Evolutionary conservation across 2,329 filamentous ascomycete genomes (phyloP), one percentile per base, ranked within the genome.

Genomic region (Chrysoporthe austroafricana): DNA sequence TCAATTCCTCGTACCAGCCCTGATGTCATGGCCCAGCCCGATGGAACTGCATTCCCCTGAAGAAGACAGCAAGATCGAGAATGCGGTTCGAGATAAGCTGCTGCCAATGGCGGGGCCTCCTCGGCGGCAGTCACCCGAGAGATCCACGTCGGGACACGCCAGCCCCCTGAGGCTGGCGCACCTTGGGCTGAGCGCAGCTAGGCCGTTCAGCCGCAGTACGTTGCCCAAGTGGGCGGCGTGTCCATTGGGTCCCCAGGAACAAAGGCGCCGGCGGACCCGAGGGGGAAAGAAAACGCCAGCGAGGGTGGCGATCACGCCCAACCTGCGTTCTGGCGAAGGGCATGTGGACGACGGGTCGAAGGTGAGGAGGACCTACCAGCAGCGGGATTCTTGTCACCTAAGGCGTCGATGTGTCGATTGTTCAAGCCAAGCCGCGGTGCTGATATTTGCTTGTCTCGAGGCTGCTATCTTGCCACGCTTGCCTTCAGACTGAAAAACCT

Each of bases 21-120:
- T 63, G 62, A 63, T 63, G 62, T 63, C 62, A 63, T 63, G 21
- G n/a, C 50, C 48, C 61, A 46, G 21, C 26, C 50, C 34, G 39
- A 56, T 21, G 7, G 39, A 50, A 34, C 44, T 18, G 36, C 16
- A 46, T 16, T 16, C 32, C 60, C 61, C 61, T 63, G 61, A 43
- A 56, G 34, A 42, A 56, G 46, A 54, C 62, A 57, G 39, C n/a
- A 58, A 39, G 42, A 26, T 42, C 36, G 32, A 57, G 42, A 63
- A 57, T 34, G 46, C 59, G 21, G 43, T 34, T 14, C 62, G 43
- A 43, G 62, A 63, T 63, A 57, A 63, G 62, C 52, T n/a, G 39
- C 62, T 63, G 62, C 50, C 62, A 63, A 63, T 63, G 46, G 54
- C 56, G 63, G 42, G 57, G 43, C 56, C 18, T 46, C 32, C 18